Percentiles rank a stretch among this genome's conserved stretches.
phyloP scores from a whole-genome alignment of 2,329 filamentous ascomycete species.

The Botryosphaeria dothidea region DNA sequence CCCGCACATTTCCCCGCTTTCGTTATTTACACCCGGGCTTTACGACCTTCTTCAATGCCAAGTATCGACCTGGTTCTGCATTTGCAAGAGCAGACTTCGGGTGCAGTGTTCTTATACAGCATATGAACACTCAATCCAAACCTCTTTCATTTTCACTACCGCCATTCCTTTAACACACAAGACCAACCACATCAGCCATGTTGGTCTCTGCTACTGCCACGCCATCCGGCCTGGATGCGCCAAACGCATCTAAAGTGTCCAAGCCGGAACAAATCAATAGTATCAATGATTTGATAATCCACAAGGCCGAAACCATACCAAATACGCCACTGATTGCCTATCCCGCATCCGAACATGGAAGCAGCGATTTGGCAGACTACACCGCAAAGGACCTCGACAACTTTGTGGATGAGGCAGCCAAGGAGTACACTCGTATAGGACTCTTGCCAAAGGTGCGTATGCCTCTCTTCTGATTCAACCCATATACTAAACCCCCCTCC shows the following conservation, averaged over 20 bases:
- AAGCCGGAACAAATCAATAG: conserved; percentile 12
- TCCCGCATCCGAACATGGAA: conserved; percentile 25
- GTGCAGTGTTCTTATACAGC: neutral
- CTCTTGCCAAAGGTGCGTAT: conserved; percentile 26
- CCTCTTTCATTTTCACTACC: neutral
- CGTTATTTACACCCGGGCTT: neutral
- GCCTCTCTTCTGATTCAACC: neutral
- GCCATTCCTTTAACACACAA: neutral
- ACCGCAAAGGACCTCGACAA: conserved; percentile 28
- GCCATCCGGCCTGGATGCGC: neutral
- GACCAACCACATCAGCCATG: neutral
- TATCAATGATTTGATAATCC: conserved; percentile 14
- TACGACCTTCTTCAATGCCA: conserved; percentile 6
- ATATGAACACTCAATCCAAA: neutral
- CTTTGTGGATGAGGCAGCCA: conserved; percentile 30
- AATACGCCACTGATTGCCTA: conserved; percentile 28
- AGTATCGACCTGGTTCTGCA: neutral
- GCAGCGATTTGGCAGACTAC: conserved; percentile 30
- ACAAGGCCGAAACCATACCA: conserved; percentile 14
- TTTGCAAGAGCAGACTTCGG: neutral
- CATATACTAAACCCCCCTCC: neutral
- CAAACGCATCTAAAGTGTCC: conserved; percentile 7
- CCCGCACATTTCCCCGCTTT: conserved; percentile 2
- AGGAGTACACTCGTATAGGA: conserved; percentile 25
- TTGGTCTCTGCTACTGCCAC: neutral